Evolutionary conservation across 768 basidiomycete genomes (phyloP).

Genomic region (Boletus rubroflammeus): DNA sequence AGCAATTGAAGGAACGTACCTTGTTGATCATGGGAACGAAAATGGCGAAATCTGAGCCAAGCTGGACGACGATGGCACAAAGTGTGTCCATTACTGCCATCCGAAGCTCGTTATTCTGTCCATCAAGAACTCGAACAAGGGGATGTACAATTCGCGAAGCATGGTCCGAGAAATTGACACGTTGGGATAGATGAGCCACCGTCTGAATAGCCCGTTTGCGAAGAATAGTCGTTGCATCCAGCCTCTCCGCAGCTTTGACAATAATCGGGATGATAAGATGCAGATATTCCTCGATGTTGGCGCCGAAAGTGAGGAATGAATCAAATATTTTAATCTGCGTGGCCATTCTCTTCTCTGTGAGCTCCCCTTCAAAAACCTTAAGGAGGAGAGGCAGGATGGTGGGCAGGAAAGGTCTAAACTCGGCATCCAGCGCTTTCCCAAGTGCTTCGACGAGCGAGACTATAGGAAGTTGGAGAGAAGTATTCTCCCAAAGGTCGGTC

Average conservation of each 20-base stretch:
- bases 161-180: constrained; percentile 97
- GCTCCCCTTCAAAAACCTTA: constrained; percentile 87
- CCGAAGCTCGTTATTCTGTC: constrained; percentile 72
- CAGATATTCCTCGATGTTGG: constrained; percentile 96
- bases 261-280: constrained; percentile 96
- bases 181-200: constrained; percentile 82
- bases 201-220: constrained; percentile 89
- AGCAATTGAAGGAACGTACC: constrained; percentile 37
- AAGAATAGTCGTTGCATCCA: constrained; percentile 67
- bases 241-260: constrained; percentile 83
- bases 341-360: constrained; percentile 69
- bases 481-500: constrained; percentile 87
- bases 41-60: constrained; percentile 95
- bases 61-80: constrained; percentile 86
- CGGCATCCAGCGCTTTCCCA: constrained; percentile 90
- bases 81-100: constrained; percentile 89
- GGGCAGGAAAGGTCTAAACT: constrained; percentile 95
- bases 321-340: constrained; percentile 92
- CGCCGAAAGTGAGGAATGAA: constrained; percentile 91
- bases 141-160: constrained; percentile 97
- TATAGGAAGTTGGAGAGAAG: constrained; percentile 81
- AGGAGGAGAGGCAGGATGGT: constrained; percentile 85
- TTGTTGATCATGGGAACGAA: constrained; percentile 98
- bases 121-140: constrained; percentile 79
- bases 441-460: constrained; percentile 90